phyloP scores from a whole-genome alignment of 1,284 basidiomycete species.

The Apiotrichum brassicae region DNA sequence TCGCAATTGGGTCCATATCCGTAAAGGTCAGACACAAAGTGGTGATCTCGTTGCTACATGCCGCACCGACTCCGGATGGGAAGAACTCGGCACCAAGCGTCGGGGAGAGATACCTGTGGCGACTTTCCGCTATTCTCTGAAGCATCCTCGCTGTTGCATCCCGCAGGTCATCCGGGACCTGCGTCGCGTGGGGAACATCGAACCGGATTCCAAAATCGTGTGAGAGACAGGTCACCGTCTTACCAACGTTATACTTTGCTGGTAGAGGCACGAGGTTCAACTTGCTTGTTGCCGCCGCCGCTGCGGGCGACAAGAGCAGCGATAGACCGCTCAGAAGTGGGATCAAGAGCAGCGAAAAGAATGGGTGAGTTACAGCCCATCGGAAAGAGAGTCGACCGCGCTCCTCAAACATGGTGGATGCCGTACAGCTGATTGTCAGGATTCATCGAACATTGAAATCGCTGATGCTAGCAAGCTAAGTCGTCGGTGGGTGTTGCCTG shows the following conservation, averaged over 20 bases:
- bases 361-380: no score
- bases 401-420: no score
- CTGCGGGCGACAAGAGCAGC: no score
- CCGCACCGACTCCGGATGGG: neutral
- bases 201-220: neutral
- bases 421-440: no score
- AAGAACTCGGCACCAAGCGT: conserved; percentile 20
- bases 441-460: no score
- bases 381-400: no score
- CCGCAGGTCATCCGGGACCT: conserved; percentile 2
- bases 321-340: no score
- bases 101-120: conserved; percentile 14
- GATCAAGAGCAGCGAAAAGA: no score
- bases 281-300: no score
- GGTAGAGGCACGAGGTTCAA: conserved; percentile 44
- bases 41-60: neutral
- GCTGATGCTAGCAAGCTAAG: no score
- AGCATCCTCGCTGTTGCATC: neutral
- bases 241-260: conserved; percentile 51
- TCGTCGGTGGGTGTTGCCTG: no score
- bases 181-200: neutral
- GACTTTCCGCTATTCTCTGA: neutral
- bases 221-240: conserved; percentile 45
- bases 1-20: neutral
- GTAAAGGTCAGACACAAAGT: neutral